Conservation (phyloP, 2,329 filamentous ascomycete genomes). For the Acrocalymma vagum region DNA sequence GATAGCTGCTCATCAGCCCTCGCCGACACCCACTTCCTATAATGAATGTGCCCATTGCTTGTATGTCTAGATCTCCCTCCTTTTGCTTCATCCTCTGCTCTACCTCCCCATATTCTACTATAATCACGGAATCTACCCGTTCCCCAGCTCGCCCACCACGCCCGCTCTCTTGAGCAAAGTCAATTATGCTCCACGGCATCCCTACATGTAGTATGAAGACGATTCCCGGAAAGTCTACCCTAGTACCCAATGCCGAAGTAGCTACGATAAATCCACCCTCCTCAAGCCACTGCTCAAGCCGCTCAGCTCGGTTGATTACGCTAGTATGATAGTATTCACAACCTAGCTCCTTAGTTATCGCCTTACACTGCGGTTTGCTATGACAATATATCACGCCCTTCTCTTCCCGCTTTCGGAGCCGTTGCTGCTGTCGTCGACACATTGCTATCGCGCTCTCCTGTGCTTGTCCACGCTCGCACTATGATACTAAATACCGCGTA, state of each 20-base stretch:
- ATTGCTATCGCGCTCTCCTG: constrained; percentile 9
- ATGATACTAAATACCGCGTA: constrained; percentile 17
- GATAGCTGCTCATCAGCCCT: constrained; percentile 14
- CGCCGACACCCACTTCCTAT: constrained; percentile 4
- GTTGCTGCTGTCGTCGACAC: background rate
- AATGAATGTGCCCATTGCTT: constrained; percentile 5
- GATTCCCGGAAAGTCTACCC: constrained; percentile 26
- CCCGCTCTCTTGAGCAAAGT: constrained; percentile 16
- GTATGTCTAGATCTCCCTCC: constrained; percentile 6
- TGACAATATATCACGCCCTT: constrained; percentile 24
- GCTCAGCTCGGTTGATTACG: constrained; percentile 8
- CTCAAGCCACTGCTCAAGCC: constrained; percentile 14
- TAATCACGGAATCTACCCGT: constrained; percentile 7
- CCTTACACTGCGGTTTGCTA: constrained; percentile 16
- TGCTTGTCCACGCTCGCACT: constrained; percentile 2
- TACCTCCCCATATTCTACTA: constrained; percentile 11
- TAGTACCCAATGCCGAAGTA: constrained; percentile 21
- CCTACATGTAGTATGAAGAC: constrained; percentile 15
- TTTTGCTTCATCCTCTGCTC: constrained; percentile 10
- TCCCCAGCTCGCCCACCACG: constrained; percentile 6
- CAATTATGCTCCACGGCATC: constrained; percentile 18
- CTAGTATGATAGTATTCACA: constrained; percentile 21
- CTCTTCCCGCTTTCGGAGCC: constrained; percentile 7
- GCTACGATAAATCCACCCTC: constrained; percentile 23
- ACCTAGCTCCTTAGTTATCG: constrained; percentile 10